Base-by-base conservation (phyloP, 345 rosid genomes). In the Gossypium longicalyx region DNA sequence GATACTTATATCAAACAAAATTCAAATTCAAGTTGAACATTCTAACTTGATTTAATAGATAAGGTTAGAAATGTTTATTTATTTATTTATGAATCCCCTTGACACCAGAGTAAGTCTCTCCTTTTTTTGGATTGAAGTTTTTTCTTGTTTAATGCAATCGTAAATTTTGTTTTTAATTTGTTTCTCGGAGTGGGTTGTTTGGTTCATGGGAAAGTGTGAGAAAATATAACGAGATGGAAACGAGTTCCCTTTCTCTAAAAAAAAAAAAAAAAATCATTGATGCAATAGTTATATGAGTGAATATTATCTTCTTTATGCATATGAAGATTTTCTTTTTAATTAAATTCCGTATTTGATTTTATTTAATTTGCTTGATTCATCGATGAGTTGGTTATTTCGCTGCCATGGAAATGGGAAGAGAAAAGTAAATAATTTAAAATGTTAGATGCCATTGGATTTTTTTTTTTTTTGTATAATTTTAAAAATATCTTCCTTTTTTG, bases 51-150 rank as follows among this genome's bases (percentile, higher is more conserved):
- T 34, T 34, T 34, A 34, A 29, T 3, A 3, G 38, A 29, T 29
- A 29, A 29, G 38, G 38, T 29, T 29, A 29, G 6, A 29, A 29
- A 29, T 29, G 38, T 29, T 29, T 29, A 29, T 29, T 29, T 4
- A n/a, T 29, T 29, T 4, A n/a, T 90, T 97, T 15, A 70, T 94
- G 83, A 94, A 94, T 73, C 97, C 97, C 38, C 98, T 94, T 38
- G 93, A 94, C 77, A 88, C 90, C 47, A 82, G 97, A 83, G 98
- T 92, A 77, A 86, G 97, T 84, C 47, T 52, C 47, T 45, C 12
- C 61, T 72, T 29, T 29, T 29, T 29, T 29, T 29, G 10, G 10
- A 15, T 71, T 12, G 3, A 1, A 13, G 1, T 29, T 66, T 76
- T 76, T 64, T 49, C 43, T 60, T 74, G 71, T 71, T 74, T 52